Conservation (phyloP, 2,329 filamentous ascomycete species). For the Nigrospora oryzae region DNA sequence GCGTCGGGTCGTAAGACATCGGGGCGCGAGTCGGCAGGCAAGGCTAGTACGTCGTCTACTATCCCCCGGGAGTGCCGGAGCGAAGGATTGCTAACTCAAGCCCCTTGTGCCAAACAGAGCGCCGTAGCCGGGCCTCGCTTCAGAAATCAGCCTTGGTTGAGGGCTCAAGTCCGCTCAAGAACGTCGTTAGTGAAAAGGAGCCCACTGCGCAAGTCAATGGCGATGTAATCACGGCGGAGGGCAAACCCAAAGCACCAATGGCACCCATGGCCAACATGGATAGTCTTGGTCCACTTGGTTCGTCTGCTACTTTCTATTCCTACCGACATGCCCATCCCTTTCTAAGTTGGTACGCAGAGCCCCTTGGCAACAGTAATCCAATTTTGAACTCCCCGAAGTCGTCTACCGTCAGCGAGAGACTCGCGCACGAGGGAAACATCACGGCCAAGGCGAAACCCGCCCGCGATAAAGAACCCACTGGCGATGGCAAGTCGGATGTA, state of each 20-base stretch:
- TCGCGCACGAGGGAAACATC: no score
- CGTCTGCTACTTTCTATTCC: background rate
- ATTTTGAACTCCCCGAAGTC: no score
- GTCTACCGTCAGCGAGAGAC: no score
- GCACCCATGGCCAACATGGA: slow-evolving; percentile 20
- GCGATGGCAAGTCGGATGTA: no score
- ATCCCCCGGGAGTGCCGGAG: background rate
- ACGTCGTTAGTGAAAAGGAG: background rate
- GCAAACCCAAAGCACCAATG: slow-evolving; percentile 4
- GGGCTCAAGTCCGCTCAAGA: background rate
- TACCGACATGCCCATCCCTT: no score
- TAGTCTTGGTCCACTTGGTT: slow-evolving; percentile 9
- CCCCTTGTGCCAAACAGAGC: slow-evolving; percentile 8
- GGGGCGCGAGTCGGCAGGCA: slow-evolving; percentile 6
- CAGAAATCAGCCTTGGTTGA: background rate
- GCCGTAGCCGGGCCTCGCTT: slow-evolving; percentile 10
- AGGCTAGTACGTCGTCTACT: slow-evolving; percentile 7
- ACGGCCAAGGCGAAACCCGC: no score
- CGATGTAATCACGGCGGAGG: slow-evolving; percentile 2
- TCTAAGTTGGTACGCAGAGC: no score
- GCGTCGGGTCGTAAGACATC: no score
- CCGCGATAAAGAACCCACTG: no score
- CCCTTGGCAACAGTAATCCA: no score
- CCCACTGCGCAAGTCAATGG: background rate
- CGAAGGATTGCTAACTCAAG: background rate